These are phyloP conservation scores for Penicillium ucsense DNA, from an alignment of 495 filamentous ascomycete species.

Conservation along the genomic window DNA sequence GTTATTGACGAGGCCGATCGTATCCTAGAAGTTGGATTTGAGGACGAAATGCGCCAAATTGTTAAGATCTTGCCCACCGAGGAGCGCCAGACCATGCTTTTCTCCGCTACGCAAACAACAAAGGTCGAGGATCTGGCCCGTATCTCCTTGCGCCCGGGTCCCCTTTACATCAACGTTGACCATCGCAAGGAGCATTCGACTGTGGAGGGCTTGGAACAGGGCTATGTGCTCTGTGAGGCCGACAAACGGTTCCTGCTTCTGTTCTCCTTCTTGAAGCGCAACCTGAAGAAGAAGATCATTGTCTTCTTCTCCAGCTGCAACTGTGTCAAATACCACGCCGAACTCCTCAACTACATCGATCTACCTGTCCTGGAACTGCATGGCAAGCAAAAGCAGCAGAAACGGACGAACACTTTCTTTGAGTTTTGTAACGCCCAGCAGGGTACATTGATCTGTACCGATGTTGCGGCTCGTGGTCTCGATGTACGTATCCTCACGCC, in stretches of 20 bases:
- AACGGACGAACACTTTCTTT: conserved; percentile 95
- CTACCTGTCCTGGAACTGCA: conserved; percentile 69
- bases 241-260: conserved; percentile 90
- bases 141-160: conserved; percentile 84
- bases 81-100: conserved; percentile 90
- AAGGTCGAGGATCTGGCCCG: conserved; percentile 95
- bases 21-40: conserved; percentile 94
- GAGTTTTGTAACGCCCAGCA: conserved; percentile 92
- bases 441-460: conserved; percentile 89
- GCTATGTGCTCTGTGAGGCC: conserved; percentile 85
- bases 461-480: conserved; percentile 87
- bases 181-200: conserved; percentile 69
- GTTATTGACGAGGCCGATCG: conserved; percentile 88
- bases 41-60: conserved; percentile 96
- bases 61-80: conserved; percentile 88
- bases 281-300: conserved; percentile 89
- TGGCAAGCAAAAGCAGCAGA: conserved; percentile 96
- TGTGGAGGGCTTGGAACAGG: conserved; percentile 88
- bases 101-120: conserved; percentile 95
- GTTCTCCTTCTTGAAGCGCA: conserved; percentile 91
- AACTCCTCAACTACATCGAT: conserved; percentile 94
- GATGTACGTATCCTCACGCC: conserved; percentile 47
- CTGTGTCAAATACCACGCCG: conserved; percentile 88
- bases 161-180: conserved; percentile 93
- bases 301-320: conserved; percentile 94